Conservation (phyloP, 371 early-diverging fungal species). For the Mortierella sp. region DNA sequence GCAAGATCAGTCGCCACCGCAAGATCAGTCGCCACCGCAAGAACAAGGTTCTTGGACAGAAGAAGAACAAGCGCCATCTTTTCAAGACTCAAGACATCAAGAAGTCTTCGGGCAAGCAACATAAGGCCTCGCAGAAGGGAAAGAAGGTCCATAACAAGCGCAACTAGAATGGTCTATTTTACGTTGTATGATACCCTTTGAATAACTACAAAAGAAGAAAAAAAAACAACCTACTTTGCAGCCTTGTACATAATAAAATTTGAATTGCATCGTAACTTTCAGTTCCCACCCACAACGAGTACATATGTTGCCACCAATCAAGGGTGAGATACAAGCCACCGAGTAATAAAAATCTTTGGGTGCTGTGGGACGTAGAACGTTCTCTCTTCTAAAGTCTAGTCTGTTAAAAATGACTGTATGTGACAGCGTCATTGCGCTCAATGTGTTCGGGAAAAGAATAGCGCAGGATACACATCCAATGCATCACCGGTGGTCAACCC, state of each 20-base stretch:
- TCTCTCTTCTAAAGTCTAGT: constrained; percentile 38
- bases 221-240: neutral
- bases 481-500: neutral
- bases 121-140: neutral
- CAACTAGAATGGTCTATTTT: neutral
- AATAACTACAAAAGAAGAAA: neutral
- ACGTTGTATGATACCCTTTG: neutral
- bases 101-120: constrained; percentile 17
- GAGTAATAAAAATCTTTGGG: constrained; percentile 4
- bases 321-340: neutral
- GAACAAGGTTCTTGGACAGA: constrained; percentile 15
- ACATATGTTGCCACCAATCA: neutral
- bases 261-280: neutral
- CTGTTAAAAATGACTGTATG: constrained; percentile 54
- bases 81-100: constrained; percentile 14
- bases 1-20: constrained; percentile 45
- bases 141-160: constrained; percentile 20
- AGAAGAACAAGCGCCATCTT: constrained; percentile 16
- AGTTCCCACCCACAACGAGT: too few species aligned
- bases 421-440: neutral
- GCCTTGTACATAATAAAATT: constrained; percentile 1
- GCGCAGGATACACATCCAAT: constrained; percentile 4
- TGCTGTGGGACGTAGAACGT: constrained; percentile 10
- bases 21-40: constrained; percentile 38
- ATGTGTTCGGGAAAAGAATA: neutral